Evolutionary conservation across 805 yeast species (phyloP).

Genomic region (Pichia ethanolica): DNA sequence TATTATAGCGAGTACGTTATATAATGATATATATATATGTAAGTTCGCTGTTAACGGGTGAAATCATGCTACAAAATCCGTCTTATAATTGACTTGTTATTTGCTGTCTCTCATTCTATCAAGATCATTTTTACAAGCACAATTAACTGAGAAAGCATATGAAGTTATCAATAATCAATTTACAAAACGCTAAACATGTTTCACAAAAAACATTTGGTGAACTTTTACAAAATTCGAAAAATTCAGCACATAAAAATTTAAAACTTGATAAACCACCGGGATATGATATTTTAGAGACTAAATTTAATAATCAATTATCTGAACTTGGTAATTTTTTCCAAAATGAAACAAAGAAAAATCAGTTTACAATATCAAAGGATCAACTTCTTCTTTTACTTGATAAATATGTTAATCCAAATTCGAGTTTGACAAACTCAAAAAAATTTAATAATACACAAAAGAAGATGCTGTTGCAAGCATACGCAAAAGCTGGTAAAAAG

Average conservation of each 20-base stretch:
- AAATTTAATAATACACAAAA: not conserved
- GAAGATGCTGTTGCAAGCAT: slow-evolving; percentile 4
- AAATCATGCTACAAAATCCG: too few species aligned
- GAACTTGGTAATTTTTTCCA: slow-evolving; percentile 11
- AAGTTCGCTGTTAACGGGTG: too few species aligned
- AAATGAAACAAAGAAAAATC: not conserved
- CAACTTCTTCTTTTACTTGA: slow-evolving; percentile 9
- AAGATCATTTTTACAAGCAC: too few species aligned
- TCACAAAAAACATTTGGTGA: slow-evolving; percentile 12
- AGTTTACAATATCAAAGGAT: not conserved
- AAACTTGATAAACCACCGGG: slow-evolving; percentile 16
- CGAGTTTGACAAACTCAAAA: not conserved
- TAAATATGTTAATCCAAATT: not conserved
- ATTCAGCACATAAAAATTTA: not conserved
- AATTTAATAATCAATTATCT: slow-evolving; percentile 16
- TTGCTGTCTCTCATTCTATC: too few species aligned
- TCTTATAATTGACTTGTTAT: too few species aligned
- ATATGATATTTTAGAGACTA: slow-evolving; percentile 14
- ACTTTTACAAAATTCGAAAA: not conserved
- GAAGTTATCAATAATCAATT: not conserved
- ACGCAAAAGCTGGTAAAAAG: slow-evolving; percentile 2
- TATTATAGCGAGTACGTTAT: too few species aligned
- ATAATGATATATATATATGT: too few species aligned
- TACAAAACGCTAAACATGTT: not conserved
- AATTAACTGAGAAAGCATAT: not conserved